A percentile compares a stretch with the other conserved stretches of the same genome.
Evolutionary conservation across 2,329 filamentous ascomycete genomes (phyloP).

Genomic region (Cercospora sp.): DNA sequence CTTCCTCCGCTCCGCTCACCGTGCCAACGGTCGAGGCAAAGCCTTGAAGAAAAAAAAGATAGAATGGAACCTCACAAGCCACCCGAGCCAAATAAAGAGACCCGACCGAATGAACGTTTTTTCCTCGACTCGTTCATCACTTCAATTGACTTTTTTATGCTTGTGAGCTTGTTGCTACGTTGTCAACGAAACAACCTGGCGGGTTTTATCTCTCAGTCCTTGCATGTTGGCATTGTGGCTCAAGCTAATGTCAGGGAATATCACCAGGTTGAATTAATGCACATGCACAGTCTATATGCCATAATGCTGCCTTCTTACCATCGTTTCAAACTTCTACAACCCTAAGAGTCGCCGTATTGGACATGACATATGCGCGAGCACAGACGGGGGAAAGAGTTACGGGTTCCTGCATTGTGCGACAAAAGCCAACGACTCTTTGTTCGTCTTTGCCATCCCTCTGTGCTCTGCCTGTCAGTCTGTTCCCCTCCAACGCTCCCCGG

Average conservation of each 20-base stretch:
- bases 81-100: not conserved
- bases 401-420: constrained; percentile 5
- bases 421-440: not conserved
- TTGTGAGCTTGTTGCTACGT: not conserved
- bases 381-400: not conserved
- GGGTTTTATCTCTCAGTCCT: not conserved
- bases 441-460: not conserved
- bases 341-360: not conserved
- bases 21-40: not conserved
- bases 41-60: not conserved
- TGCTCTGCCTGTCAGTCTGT: not conserved
- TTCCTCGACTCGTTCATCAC: not conserved
- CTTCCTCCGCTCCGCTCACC: not conserved
- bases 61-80: constrained; percentile 1
- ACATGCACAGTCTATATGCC: not conserved
- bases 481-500: not conserved
- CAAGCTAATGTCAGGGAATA: not conserved
- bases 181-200: not conserved
- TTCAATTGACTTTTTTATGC: not conserved
- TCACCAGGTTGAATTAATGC: not conserved
- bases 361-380: not conserved
- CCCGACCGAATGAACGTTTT: not conserved
- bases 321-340: not conserved
- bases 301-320: not conserved
- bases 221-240: not conserved